Conservation (phyloP, 345 rosid genomes). For the Firmiana major region DNA sequence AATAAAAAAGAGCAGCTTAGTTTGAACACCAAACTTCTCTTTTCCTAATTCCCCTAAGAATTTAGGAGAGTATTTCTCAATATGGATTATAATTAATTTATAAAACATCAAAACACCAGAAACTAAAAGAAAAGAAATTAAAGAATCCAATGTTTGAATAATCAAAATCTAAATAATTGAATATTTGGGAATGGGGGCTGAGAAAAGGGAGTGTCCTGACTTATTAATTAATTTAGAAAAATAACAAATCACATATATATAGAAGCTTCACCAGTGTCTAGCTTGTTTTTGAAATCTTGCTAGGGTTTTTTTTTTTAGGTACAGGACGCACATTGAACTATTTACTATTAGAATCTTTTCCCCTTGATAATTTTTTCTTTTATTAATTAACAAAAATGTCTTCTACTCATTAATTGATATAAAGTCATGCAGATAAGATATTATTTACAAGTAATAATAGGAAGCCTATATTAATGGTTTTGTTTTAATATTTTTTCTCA, state of each 20-base stretch:
- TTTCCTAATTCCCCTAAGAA: background rate
- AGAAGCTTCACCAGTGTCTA: background rate
- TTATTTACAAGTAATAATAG: too few species aligned
- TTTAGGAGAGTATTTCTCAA: background rate
- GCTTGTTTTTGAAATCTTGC: background rate
- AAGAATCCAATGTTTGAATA: slow-evolving; percentile 12
- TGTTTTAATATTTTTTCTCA: background rate
- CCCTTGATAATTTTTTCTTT: background rate
- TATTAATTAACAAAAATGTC: too few species aligned
- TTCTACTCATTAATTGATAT: too few species aligned
- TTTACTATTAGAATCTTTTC: background rate
- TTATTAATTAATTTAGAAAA: too few species aligned
- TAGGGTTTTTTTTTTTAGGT: background rate
- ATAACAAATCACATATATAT: too few species aligned
- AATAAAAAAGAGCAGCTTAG: background rate
- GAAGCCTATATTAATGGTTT: background rate
- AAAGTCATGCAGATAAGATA: too few species aligned
- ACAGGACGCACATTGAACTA: background rate
- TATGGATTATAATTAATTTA: background rate
- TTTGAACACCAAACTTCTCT: slow-evolving; percentile 14
- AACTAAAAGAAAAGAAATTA: background rate
- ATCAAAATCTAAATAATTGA: background rate
- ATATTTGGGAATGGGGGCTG: too few species aligned
- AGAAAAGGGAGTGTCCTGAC: too few species aligned
- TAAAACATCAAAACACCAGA: background rate